Conservation (phyloP, 306 rosid species). For the Quercus alba region DNA sequence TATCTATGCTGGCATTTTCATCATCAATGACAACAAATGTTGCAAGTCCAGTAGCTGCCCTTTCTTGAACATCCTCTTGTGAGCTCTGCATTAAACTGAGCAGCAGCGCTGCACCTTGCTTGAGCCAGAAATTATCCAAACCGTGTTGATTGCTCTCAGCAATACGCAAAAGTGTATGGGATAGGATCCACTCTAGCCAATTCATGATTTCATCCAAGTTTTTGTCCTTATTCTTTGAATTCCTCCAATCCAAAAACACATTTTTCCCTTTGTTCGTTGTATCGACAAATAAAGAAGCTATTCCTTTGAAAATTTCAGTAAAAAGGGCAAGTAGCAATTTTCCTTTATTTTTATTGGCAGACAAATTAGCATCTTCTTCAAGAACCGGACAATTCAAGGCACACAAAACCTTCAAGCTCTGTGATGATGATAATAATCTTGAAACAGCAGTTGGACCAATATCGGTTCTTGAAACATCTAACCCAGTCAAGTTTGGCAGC, state of each 20-base stretch:
- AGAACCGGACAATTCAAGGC: constrained; percentile 87
- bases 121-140: constrained; percentile 86
- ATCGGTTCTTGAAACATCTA: constrained; percentile 97
- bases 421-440: constrained; percentile 70
- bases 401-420: constrained; percentile 73
- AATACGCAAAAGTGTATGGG: constrained; percentile 91
- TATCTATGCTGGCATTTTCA: constrained; percentile 91
- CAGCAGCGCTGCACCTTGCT: constrained; percentile 88
- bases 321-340: constrained; percentile 76
- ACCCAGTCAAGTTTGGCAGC: constrained; percentile 78
- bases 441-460: constrained; percentile 72
- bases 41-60: constrained; percentile 99
- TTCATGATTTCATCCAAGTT: constrained; percentile 73
- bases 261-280: constrained; percentile 59
- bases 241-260: constrained; percentile 90
- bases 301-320: constrained; percentile 78
- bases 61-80: constrained; percentile 98
- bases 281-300: constrained; percentile 72
- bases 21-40: constrained; percentile 98
- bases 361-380: constrained; percentile 68
- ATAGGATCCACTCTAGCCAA: constrained; percentile 99
- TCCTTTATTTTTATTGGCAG: constrained; percentile 64
- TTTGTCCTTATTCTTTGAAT: constrained; percentile 51
- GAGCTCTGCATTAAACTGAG: constrained; percentile 96
- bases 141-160: constrained; percentile 97